Evolutionary conservation across 495 filamentous ascomycete species (phyloP), one percentile per base, ranked within the genome.

Genomic region (Penicillium daleae): DNA sequence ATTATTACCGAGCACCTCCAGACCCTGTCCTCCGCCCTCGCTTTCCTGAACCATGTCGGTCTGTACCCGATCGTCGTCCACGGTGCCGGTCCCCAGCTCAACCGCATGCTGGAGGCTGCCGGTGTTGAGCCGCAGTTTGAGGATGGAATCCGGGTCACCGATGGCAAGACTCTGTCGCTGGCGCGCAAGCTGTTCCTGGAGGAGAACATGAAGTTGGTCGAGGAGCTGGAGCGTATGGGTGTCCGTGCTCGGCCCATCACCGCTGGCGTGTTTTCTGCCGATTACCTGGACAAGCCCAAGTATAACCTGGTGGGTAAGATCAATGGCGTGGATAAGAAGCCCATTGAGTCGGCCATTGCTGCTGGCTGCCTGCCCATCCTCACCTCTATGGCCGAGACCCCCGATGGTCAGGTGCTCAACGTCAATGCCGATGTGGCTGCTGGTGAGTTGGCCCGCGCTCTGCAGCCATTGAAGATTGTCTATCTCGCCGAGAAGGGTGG

Each of bases 401-500:
- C 86, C 54, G 92, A 96, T 62, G 96, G 96, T 15, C 95, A 97
- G 78, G 89, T 98, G 19, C 82, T 99, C 49, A 99, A 99, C 68
- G 95, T 99, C 76, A 99, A 99, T 73, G 95, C 95, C 55, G 95
- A 99, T 75, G 92, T 97, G 52, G 94, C 94, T 27, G 95, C 95
- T 32, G 94, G 92, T 67, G 96, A 97, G 76, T 79, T 99, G 53
- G 95, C 95, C 40, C 87, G 91, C 53, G 86, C 91, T 58, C 78
- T 99, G 61, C 90, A 98, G 78, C 95, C 95, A 32, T 80, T 98
- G 67, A 99, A 99, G 87, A 96, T 98, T 50, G 93, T 99, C 51
- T 99, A 97, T 76, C 86, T 99, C 21, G 96, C 92, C 31, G 95
- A 99, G 82, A 98, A 98, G 84, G 95, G 95, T 39, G 95, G 95